phyloP scores from a whole-genome alignment of 306 rosid genomes.

The cucumber (Cucumis sativus) region DNA sequence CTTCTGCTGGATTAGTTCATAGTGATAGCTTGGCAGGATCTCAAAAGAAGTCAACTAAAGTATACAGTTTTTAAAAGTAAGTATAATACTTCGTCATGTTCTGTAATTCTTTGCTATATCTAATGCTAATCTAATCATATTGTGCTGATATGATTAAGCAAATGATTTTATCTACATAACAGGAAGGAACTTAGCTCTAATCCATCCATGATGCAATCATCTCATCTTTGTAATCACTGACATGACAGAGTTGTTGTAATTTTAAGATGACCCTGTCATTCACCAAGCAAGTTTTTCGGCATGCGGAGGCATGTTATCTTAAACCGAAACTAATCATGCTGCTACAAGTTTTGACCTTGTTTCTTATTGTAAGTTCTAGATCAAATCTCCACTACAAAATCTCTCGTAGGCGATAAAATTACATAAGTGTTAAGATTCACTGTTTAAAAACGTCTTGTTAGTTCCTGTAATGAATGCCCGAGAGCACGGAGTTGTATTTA shows the following conservation, averaged over 20 bases:
- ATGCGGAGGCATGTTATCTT: not conserved
- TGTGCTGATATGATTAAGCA: not conserved
- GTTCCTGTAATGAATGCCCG: not conserved
- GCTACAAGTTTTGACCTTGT: not conserved
- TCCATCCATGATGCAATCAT: not conserved
- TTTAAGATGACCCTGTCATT: not conserved
- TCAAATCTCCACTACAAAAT: not conserved
- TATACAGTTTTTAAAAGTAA: constrained; percentile 52
- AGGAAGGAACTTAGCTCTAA: not conserved
- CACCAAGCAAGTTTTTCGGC: not conserved
- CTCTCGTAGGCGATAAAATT: not conserved
- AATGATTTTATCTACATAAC: not conserved
- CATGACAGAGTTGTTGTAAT: not conserved
- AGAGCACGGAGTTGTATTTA: not conserved
- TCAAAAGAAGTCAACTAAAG: constrained; percentile 47
- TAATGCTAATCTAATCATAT: not conserved
- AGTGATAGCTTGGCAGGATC: constrained; percentile 35
- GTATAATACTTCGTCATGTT: constrained; percentile 13
- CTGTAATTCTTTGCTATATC: not conserved
- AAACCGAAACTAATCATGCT: not conserved
- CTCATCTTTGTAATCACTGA: not conserved
- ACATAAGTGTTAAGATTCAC: not conserved
- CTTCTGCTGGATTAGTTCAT: constrained; percentile 30
- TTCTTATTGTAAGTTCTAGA: not conserved
- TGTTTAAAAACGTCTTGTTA: not conserved